Evolutionary conservation across 805 yeast genomes (phyloP).

Genomic region (Yueomyces sp.): DNA sequence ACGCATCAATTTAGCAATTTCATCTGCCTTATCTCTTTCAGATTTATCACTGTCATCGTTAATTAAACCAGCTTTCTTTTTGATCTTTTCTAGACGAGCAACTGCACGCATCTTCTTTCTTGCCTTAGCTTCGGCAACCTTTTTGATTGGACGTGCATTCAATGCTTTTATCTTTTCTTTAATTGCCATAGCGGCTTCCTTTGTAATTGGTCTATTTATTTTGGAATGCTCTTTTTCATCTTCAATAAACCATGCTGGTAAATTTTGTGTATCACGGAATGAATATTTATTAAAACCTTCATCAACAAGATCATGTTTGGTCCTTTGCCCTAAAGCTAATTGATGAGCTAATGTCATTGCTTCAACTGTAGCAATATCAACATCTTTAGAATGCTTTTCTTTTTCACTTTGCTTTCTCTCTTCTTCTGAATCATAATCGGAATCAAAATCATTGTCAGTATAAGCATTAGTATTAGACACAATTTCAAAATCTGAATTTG

Average conservation of each 20-base stretch:
- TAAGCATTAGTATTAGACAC: conserved; percentile 30
- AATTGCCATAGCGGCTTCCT: conserved; percentile 75
- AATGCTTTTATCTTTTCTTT: conserved; percentile 65
- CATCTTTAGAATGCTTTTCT: conserved; percentile 43
- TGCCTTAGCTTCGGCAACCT: conserved; percentile 95
- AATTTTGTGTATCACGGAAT: conserved; percentile 77
- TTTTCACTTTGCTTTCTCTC: conserved; percentile 32
- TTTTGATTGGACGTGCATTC: conserved; percentile 96
- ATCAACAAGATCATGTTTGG: conserved; percentile 73
- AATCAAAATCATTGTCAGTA: conserved; percentile 21
- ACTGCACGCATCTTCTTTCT: conserved; percentile 91
- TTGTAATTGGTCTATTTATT: conserved; percentile 82
- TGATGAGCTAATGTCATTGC: conserved; percentile 98
- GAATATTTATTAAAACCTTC: conserved; percentile 89
- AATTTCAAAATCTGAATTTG: conserved; percentile 31
- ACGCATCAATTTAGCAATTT: conserved; percentile 74
- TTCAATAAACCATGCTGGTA: conserved; percentile 95
- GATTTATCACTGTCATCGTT: conserved; percentile 78
- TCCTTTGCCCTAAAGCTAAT: conserved; percentile 77
- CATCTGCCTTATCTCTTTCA: conserved; percentile 91
- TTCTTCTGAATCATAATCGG: conserved; percentile 40
- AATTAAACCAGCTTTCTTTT: conserved; percentile 85
- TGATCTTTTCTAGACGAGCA: conserved; percentile 71
- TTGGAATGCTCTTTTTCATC: conserved; percentile 83
- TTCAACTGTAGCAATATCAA: conserved; percentile 82